phyloP scores from a whole-genome alignment of 139 green algal species.

The Ulvella scutata region DNA sequence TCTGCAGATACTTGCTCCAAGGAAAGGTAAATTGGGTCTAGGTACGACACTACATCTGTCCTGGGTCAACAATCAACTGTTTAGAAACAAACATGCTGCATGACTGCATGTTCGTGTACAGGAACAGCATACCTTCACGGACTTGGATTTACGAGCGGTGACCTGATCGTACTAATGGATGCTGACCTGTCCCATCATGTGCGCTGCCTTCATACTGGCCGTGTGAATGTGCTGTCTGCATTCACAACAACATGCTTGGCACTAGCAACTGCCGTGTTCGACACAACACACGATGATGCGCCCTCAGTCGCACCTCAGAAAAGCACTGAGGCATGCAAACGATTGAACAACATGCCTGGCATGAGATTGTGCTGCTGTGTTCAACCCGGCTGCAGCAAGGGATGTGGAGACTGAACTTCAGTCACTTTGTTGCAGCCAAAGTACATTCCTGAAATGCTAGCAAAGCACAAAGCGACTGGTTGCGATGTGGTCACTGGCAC shows the following conservation, averaged over 20 bases:
- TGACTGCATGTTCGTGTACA: conserved; percentile 2
- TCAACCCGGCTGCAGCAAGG: neutral
- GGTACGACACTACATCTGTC: conserved; percentile 15
- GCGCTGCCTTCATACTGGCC: too few species aligned
- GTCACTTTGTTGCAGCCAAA: conserved; percentile 36
- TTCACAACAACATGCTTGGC: too few species aligned
- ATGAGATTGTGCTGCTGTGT: neutral
- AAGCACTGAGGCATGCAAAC: too few species aligned
- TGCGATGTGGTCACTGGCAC: conserved; percentile 82
- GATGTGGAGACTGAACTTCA: neutral
- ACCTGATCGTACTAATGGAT: conserved; percentile 91
- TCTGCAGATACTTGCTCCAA: conserved; percentile 30
- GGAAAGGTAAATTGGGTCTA: conserved; percentile 65
- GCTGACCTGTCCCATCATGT: conserved; percentile 91
- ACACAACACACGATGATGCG: too few species aligned
- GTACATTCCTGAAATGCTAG: conserved; percentile 47
- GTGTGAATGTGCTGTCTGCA: too few species aligned
- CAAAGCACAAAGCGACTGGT: conserved; percentile 34
- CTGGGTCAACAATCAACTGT: neutral
- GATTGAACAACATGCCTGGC: too few species aligned
- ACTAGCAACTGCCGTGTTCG: too few species aligned
- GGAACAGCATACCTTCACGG: conserved; percentile 59
- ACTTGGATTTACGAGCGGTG: conserved; percentile 36
- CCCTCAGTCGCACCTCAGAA: too few species aligned
- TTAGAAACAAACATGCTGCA: neutral